A percentile compares a stretch with the other conserved stretches of the same genome.
Evolutionary conservation across 1,284 basidiomycete species (phyloP).

Genomic region (Tilletia walkeri): DNA sequence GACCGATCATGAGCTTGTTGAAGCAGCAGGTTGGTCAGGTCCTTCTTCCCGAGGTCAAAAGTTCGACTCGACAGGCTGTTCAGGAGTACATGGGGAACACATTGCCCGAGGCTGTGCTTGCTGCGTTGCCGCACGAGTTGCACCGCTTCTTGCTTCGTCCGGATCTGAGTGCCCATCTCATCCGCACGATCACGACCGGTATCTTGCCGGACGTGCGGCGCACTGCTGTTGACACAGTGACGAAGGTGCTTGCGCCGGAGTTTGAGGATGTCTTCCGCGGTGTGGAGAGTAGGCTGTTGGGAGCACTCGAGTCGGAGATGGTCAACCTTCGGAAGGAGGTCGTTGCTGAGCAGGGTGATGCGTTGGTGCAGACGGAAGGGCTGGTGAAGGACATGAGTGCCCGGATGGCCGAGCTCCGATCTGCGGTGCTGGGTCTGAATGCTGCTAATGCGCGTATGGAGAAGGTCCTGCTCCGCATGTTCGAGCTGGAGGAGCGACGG

Average conservation of each 20-base stretch:
- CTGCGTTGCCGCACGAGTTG: conserved; percentile 23
- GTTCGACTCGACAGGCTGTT: not conserved
- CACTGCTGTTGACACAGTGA: conserved; percentile 36
- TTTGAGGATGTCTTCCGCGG: conserved; percentile 34
- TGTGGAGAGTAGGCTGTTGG: conserved; percentile 24
- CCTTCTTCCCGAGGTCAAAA: not conserved
- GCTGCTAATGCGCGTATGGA: conserved; percentile 17
- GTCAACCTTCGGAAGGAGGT: conserved; percentile 34
- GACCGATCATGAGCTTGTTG: conserved; percentile 1
- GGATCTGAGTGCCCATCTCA: conserved; percentile 30
- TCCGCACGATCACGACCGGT: conserved; percentile 29
- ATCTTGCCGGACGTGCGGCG: conserved; percentile 37
- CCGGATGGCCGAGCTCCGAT: conserved; percentile 8
- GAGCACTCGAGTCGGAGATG: conserved; percentile 31
- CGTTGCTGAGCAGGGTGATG: conserved; percentile 28
- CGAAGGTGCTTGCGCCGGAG: conserved; percentile 35
- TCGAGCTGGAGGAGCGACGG: not conserved
- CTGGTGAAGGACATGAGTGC: conserved; percentile 15
- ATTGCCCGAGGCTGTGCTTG: not conserved
- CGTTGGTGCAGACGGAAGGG: conserved; percentile 24
- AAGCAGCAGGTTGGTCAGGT: conserved; percentile 6
- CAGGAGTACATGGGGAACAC: conserved; percentile 13
- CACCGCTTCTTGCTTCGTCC: conserved; percentile 30
- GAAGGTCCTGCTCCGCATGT: conserved; percentile 4
- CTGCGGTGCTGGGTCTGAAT: conserved; percentile 11